Conservation (phyloP, 1,284 basidiomycete genomes). For the Anthracocystis panici-leucophaei region DNA sequence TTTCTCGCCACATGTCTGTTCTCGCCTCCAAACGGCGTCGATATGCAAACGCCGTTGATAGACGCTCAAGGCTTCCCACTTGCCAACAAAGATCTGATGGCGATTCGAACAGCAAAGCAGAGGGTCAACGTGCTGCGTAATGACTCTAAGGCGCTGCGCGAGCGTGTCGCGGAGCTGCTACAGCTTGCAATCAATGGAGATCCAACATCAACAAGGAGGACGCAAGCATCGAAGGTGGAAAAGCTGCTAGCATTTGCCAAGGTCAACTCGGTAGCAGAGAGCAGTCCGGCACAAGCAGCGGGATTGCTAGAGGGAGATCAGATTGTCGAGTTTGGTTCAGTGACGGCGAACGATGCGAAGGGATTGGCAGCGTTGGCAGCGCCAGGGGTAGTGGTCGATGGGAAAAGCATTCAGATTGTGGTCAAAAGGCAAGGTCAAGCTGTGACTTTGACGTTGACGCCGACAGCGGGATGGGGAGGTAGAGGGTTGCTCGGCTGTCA, state of each 20-base stretch:
- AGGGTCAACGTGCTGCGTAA: constrained; percentile 54
- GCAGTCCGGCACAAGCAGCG: constrained; percentile 46
- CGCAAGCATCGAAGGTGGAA: not conserved
- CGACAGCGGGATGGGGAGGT: constrained; percentile 48
- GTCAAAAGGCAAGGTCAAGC: constrained; percentile 9
- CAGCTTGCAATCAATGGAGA: constrained; percentile 52
- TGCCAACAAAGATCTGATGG: constrained; percentile 54
- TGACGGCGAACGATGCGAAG: constrained; percentile 20
- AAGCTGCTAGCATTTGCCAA: constrained; percentile 31
- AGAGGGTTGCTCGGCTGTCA: constrained; percentile 54
- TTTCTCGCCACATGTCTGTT: constrained; percentile 29
- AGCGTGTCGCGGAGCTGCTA: constrained; percentile 41
- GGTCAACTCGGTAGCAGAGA: constrained; percentile 49
- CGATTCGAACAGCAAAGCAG: constrained; percentile 51
- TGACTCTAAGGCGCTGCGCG: constrained; percentile 46
- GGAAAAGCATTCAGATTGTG: constrained; percentile 17
- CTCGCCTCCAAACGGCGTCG: constrained; percentile 45
- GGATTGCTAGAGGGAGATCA: constrained; percentile 41
- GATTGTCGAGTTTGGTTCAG: constrained; percentile 37
- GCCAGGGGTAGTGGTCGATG: constrained; percentile 41
- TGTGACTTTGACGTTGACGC: constrained; percentile 21
- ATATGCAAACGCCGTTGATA: constrained; percentile 45
- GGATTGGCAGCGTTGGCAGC: constrained; percentile 37
- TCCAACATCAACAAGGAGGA: no score
- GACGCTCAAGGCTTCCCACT: constrained; percentile 59